Evolutionary conservation across 1,284 basidiomycete genomes (phyloP), one percentile per base, ranked within the genome.

Genomic region (Anthracocystis setariae): DNA sequence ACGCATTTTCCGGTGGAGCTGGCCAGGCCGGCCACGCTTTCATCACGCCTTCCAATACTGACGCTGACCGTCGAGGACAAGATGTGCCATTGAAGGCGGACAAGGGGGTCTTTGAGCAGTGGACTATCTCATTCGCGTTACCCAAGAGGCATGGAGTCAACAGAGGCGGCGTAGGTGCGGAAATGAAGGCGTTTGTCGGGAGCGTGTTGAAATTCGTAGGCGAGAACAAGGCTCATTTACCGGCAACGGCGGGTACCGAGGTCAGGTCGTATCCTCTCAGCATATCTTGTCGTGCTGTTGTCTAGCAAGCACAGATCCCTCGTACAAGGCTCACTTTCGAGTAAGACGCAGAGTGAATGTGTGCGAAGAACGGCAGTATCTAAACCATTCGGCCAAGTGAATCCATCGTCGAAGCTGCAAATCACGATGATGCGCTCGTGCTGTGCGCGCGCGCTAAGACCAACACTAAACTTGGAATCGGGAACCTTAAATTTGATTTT

Each of bases 1-100:
- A 61, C 3, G 68, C 68, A 7, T 66, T 71, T 17, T 71, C 68
- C 7, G 54, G 53, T 1, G 67, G 67, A 5, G 61, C 47, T 0
- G 68, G 68, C 3, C 68, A 71, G 40, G 29, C 47, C 2, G 46
- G 43, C 5, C 49, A 46, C 20, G 27, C 52, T 0, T 59, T 46
- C 24, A 24, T 35, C 18, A 4, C 50, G 3, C 21, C 43, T 5
- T 18, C 33, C 13, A 29, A 24, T 15, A 18, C 3, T 5, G 21
- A 15, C 37, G 1, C 18, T 24, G 37, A 21, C 35, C n/a, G 2
- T 49, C 3, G 46, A 25, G 23, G 3, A 46, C 12, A 25, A 40
- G 24, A 17, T 27, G 37, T 27, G 13, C 29, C 5, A 12, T 29
- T 12, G 29, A 29, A 29, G 29, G 43, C 23, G 8, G 27, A 17